Evolutionary conservation across 805 yeast genomes (phyloP).

Genomic region (Wickerhamiella hasegawae): DNA sequence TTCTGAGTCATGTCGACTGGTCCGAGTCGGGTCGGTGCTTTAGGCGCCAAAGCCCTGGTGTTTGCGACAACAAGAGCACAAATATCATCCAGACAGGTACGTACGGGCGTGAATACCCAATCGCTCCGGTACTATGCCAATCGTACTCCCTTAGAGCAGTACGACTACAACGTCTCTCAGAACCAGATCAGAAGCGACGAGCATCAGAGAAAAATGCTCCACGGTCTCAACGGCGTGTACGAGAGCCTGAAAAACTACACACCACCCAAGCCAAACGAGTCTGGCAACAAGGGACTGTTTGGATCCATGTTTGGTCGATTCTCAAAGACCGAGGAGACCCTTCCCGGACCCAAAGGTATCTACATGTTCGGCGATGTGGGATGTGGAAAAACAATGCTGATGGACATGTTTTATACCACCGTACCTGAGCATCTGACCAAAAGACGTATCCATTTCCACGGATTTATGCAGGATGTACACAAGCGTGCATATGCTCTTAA

Average conservation of each 20-base stretch:
- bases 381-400: conserved; percentile 95
- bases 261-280: too few species aligned
- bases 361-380: conserved; percentile 96
- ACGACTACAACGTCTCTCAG: conserved; percentile 19
- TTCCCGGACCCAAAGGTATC: conserved; percentile 50
- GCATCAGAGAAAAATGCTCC: conserved; percentile 61
- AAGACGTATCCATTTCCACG: conserved; percentile 82
- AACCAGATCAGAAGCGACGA: conserved; percentile 42
- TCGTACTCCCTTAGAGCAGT: conserved; percentile 19
- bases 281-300: too few species aligned
- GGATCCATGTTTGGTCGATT: neutral
- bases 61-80: too few species aligned
- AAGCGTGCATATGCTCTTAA: conserved; percentile 69
- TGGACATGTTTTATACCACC: conserved; percentile 85
- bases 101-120: too few species aligned
- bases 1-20: too few species aligned
- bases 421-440: conserved; percentile 67
- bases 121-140: too few species aligned
- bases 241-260: conserved; percentile 33
- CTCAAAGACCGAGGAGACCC: neutral
- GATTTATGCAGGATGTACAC: conserved; percentile 89
- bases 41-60: too few species aligned
- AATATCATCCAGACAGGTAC: too few species aligned
- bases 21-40: too few species aligned
- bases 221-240: conserved; percentile 45